Percentiles rank a stretch among this genome's conserved stretches.
Evolutionary conservation across 1,284 basidiomycete genomes (phyloP).

Genomic region (Ceratobasidium sp.): DNA sequence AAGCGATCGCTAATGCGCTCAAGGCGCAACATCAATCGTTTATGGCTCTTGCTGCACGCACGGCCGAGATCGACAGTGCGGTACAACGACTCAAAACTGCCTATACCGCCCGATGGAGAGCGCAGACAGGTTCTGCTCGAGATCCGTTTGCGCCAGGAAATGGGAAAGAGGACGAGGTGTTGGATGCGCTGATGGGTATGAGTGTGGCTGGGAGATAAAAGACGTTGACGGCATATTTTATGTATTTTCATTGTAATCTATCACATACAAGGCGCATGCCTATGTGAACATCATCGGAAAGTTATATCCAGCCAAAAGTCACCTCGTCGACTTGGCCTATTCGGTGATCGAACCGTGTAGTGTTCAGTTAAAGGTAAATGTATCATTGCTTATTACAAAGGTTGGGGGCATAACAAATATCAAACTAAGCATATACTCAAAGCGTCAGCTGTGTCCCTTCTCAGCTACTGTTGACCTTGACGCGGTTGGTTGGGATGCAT

Average conservation of each 20-base stretch:
- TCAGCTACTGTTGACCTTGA: conserved; percentile 5
- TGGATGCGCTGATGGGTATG: conserved; percentile 32
- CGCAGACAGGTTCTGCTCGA: conserved; percentile 41
- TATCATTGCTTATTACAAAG: conserved; percentile 11
- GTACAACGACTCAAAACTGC: conserved; percentile 36
- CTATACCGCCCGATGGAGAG: conserved; percentile 38
- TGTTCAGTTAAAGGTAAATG: conserved; percentile 1
- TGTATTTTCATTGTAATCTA: conserved; percentile 2
- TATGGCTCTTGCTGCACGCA: conserved; percentile 42
- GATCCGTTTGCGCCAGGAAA: conserved; percentile 39
- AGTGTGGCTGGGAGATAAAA: conserved; percentile 29
- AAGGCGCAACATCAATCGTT: conserved; percentile 42
- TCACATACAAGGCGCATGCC: neutral
- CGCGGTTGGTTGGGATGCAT: conserved; percentile 20
- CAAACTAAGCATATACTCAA: neutral
- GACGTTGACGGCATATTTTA: neutral
- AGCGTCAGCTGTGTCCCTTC: neutral
- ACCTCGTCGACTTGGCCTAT: too few species aligned
- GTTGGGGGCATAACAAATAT: neutral
- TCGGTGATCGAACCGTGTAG: neutral
- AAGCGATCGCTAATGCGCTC: conserved; percentile 42
- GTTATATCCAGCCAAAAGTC: too few species aligned
- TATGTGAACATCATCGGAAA: neutral
- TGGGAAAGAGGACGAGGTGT: conserved; percentile 29
- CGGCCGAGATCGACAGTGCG: conserved; percentile 40